phyloP scores from a whole-genome alignment of 108 stramenopile genomes.

The Pseudonitzschia multistriata region DNA sequence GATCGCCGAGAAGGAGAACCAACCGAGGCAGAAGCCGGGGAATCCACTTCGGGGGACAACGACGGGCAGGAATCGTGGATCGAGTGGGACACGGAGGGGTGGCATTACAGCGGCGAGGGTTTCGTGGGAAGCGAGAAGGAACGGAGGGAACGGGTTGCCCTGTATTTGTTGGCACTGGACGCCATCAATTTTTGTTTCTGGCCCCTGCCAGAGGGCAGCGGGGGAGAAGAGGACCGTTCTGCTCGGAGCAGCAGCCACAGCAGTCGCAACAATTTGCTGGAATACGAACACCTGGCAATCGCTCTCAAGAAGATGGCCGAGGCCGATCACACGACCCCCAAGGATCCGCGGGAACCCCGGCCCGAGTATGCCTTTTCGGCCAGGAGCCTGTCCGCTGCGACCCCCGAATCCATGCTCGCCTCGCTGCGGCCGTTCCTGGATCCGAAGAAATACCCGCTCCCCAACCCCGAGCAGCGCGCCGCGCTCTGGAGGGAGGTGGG shows the following conservation, averaged over 20 bases:
- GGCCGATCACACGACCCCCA: conserved; percentile 44
- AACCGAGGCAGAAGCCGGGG: too few species aligned
- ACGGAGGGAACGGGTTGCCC: conserved; percentile 66
- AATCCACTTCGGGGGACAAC: too few species aligned
- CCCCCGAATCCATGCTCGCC: conserved; percentile 39
- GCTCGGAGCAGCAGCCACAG: background rate
- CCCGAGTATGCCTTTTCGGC: conserved; percentile 60
- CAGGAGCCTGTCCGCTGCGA: conserved; percentile 46
- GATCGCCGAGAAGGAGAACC: background rate
- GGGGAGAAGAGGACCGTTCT: background rate
- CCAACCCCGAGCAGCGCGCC: conserved; percentile 54
- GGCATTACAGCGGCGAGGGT: conserved; percentile 72
- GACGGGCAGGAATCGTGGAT: conserved; percentile 17
- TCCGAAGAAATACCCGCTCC: conserved; percentile 3
- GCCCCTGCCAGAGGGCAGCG: conserved; percentile 43
- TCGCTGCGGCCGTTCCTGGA: conserved; percentile 50
- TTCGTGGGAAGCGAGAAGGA: conserved; percentile 28
- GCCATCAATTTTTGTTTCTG: conserved; percentile 96
- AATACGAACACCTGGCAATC: conserved; percentile 86
- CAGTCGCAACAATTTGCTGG: conserved; percentile 40
- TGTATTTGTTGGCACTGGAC: conserved; percentile 88
- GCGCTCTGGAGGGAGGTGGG: conserved; percentile 78
- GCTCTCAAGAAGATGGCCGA: conserved; percentile 74
- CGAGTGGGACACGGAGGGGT: conserved; percentile 86
- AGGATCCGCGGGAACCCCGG: too few species aligned